Percentiles rank a stretch among this genome's conserved stretches.
These are phyloP conservation scores for Fusarium agapanthi DNA, from an alignment of 2,329 filamentous ascomycete genomes.

Conservation along the genomic window DNA sequence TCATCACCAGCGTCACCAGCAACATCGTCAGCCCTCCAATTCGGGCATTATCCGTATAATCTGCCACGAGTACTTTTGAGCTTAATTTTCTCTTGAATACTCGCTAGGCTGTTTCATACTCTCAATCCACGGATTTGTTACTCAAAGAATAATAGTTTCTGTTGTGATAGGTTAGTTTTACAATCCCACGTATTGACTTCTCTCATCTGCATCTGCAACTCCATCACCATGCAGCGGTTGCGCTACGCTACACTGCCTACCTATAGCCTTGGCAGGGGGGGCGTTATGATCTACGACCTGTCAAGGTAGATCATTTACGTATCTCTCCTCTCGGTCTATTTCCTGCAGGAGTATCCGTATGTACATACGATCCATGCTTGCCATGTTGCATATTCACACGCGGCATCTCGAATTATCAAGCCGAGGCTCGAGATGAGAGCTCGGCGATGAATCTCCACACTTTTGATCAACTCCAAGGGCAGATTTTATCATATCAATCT, in stretches of 20 bases:
- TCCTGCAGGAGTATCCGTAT: not conserved
- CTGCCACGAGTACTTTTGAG: not conserved
- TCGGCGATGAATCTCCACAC: constrained; percentile 18
- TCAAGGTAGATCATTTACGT: constrained; percentile 17
- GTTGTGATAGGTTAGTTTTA: constrained; percentile 27
- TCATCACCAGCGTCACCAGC: constrained; percentile 4
- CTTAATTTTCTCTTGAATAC: constrained; percentile 14
- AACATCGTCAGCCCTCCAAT: constrained; percentile 17
- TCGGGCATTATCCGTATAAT: constrained; percentile 37
- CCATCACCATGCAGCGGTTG: constrained; percentile 16
- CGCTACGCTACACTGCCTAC: not conserved
- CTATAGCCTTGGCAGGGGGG: constrained; percentile 25
- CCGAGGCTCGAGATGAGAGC: constrained; percentile 28
- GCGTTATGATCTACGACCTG: constrained; percentile 29
- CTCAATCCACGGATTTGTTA: constrained; percentile 14
- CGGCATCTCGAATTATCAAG: constrained; percentile 17
- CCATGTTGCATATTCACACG: constrained; percentile 28
- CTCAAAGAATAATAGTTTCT: constrained; percentile 9
- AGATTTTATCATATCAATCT: constrained; percentile 4
- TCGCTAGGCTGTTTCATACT: constrained; percentile 18
- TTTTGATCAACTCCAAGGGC: constrained; percentile 4
- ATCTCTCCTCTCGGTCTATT: not conserved
- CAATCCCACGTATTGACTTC: constrained; percentile 9
- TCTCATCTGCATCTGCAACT: constrained; percentile 29
- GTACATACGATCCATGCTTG: not conserved